phyloP scores from a whole-genome alignment of 768 basidiomycete species.

The Hypholoma fasciculare region DNA sequence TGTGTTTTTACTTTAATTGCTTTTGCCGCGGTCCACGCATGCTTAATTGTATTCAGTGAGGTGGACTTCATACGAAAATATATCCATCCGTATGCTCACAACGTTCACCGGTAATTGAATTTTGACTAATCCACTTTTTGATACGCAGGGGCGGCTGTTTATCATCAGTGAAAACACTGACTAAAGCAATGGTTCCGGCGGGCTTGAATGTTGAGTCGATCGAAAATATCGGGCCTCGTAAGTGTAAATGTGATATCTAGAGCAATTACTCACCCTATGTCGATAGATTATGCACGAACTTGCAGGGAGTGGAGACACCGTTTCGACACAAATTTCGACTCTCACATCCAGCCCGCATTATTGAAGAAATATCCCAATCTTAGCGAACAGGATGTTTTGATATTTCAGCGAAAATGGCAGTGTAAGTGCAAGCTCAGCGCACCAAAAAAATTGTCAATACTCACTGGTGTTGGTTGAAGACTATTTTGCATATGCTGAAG shows the following conservation, averaged over 20 bases:
- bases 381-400: background rate
- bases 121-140: background rate
- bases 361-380: slow-evolving; percentile 9
- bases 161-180: slow-evolving; percentile 8
- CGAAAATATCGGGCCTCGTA: slow-evolving; percentile 13
- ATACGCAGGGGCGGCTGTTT: slow-evolving; percentile 6
- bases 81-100: slow-evolving; percentile 8
- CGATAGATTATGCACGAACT: slow-evolving; percentile 11
- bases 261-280: too few species aligned
- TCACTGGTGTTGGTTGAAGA: background rate
- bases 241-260: background rate
- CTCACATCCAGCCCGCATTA: slow-evolving; percentile 8
- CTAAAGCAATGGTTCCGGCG: slow-evolving; percentile 3
- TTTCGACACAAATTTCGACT: slow-evolving; percentile 10
- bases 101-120: background rate
- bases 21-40: background rate
- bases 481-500: slow-evolving; percentile 11
- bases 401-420: slow-evolving; percentile 12
- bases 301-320: slow-evolving; percentile 10
- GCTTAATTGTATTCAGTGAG: background rate
- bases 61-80: slow-evolving; percentile 12
- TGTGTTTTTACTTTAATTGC: background rate
- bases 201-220: slow-evolving; percentile 13
- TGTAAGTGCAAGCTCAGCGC: background rate
- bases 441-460: background rate